These are phyloP conservation scores for Bruguiera gymnorhiza DNA, from an alignment of 345 rosid species.

Conservation along the genomic window DNA sequence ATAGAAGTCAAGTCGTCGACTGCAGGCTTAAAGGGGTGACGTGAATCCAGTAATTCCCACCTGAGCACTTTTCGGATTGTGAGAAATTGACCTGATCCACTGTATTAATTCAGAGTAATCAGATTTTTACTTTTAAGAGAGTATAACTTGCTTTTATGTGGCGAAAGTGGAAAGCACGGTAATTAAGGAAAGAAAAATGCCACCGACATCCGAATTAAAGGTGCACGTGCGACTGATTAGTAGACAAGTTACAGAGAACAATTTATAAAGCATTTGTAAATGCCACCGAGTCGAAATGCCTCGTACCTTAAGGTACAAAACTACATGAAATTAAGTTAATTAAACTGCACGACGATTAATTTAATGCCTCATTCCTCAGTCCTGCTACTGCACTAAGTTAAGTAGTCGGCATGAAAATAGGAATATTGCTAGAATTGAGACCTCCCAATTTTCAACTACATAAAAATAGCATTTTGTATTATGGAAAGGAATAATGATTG, in stretches of 20 bases:
- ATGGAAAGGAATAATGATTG: not conserved
- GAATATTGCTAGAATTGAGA: slow-evolving; percentile 21
- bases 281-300: not conserved
- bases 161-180: not conserved
- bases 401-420: not conserved
- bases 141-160: not conserved
- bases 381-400: too few species aligned
- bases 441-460: slow-evolving; percentile 22
- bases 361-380: too few species aligned
- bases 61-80: not conserved
- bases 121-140: too few species aligned
- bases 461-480: not conserved
- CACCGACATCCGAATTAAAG: slow-evolving; percentile 23
- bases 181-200: slow-evolving; percentile 4
- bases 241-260: not conserved
- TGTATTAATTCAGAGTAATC: not conserved
- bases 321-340: not conserved
- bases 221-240: slow-evolving; percentile 26
- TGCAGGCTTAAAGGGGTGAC: not conserved
- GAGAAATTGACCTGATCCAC: not conserved
- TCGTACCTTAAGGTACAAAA: not conserved
- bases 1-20: not conserved
- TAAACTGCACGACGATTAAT: not conserved
- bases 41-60: not conserved
- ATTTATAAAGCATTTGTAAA: not conserved